phyloP scores from a whole-genome alignment of 1,284 basidiomycete species.

The Rhizoctonia solani region DNA sequence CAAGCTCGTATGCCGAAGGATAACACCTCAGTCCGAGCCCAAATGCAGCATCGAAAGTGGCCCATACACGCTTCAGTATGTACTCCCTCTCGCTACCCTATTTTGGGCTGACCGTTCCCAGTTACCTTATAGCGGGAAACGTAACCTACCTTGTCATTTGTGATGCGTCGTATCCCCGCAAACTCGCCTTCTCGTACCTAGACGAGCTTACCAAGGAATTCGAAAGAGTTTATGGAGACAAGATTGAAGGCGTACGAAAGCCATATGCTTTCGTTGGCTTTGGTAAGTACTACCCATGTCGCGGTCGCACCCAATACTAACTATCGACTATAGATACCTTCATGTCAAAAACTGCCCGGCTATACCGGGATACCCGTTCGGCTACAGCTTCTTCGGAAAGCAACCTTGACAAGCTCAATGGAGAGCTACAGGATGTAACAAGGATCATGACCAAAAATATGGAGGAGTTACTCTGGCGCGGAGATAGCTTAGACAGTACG shows the following conservation, averaged over 20 bases:
- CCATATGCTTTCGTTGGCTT: conserved; percentile 97
- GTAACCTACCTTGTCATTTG: conserved; percentile 96
- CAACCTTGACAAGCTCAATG: conserved; percentile 86
- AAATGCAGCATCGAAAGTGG: conserved; percentile 97
- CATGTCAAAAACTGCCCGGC: conserved; percentile 95
- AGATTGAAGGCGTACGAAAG: conserved; percentile 81
- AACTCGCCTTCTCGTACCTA: conserved; percentile 96
- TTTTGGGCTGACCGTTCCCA: conserved; percentile 46
- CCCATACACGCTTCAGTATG: conserved; percentile 89
- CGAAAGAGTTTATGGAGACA: conserved; percentile 83
- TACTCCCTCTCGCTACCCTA: conserved; percentile 35
- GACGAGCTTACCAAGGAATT: conserved; percentile 98
- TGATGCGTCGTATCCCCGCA: conserved; percentile 96
- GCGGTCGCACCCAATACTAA: neutral
- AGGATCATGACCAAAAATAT: conserved; percentile 99
- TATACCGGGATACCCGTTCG: conserved; percentile 93
- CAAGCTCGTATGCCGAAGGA: conserved; percentile 92
- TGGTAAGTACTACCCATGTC: conserved; percentile 57
- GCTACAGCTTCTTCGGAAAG: conserved; percentile 58
- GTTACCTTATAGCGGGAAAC: conserved; percentile 92
- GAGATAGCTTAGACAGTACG: conserved; percentile 92
- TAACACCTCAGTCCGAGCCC: conserved; percentile 92
- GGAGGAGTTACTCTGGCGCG: conserved; percentile 98
- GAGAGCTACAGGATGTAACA: conserved; percentile 96
- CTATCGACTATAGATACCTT: conserved; percentile 75